Percentiles rank a stretch among this genome's conserved stretches.
Conservation (phyloP, 768 basidiomycete species). For the Termitomyces heimii region DNA sequence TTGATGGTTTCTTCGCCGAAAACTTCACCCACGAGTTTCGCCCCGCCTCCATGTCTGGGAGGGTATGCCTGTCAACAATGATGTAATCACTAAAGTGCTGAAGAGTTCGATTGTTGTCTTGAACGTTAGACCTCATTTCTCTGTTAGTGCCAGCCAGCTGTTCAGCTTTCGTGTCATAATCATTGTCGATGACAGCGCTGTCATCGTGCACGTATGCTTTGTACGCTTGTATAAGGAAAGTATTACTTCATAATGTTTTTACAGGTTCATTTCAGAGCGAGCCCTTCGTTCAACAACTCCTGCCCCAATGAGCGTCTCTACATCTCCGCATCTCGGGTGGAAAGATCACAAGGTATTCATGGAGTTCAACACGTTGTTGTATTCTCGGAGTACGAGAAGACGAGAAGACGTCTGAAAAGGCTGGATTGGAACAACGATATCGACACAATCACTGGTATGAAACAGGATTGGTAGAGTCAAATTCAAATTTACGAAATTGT, state of each 20-base stretch:
- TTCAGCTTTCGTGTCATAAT: slow-evolving; percentile 2
- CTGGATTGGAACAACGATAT: neutral
- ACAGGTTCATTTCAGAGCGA: neutral
- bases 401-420: neutral
- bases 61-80: slow-evolving; percentile 2
- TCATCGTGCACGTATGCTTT: slow-evolving; percentile 6
- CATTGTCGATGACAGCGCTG: slow-evolving; percentile 1
- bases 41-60: slow-evolving; percentile 2
- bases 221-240: neutral
- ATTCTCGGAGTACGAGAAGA: slow-evolving; percentile 2
- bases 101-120: neutral
- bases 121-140: neutral
- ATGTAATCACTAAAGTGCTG: slow-evolving; percentile 1
- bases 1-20: slow-evolving; percentile 1
- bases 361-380: slow-evolving; percentile 6
- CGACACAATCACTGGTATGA: neutral
- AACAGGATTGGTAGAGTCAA: neutral
- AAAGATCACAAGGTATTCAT: slow-evolving; percentile 10
- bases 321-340: slow-evolving; percentile 4
- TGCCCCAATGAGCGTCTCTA: slow-evolving; percentile 4
- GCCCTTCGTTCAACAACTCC: neutral
- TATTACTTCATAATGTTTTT: neutral
- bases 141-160: no score
- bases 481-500: neutral
- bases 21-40: slow-evolving; percentile 7